These are phyloP conservation scores for Tolypocladium endophyticum DNA, from an alignment of 2,329 filamentous ascomycete species.

Conservation along the genomic window DNA sequence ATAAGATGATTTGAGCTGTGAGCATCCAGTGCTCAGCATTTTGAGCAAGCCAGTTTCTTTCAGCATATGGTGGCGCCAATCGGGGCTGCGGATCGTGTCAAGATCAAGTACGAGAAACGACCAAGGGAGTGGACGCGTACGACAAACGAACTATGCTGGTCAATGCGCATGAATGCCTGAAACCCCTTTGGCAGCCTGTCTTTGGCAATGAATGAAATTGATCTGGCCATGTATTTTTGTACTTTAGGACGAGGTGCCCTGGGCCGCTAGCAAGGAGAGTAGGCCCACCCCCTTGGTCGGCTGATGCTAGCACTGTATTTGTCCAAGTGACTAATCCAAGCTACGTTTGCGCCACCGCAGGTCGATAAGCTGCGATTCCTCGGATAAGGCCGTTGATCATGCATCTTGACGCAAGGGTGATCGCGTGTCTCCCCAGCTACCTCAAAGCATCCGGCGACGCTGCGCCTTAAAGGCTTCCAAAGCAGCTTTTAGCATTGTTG, in stretches of 20 bases:
- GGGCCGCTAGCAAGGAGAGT: neutral
- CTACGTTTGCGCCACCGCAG: neutral
- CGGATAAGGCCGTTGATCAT: neutral
- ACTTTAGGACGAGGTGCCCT: neutral
- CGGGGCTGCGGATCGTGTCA: neutral
- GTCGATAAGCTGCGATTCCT: neutral
- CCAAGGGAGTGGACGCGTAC: too few species aligned
- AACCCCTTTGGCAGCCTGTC: neutral
- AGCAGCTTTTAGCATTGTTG: neutral
- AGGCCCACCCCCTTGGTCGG: neutral
- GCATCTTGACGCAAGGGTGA: conserved; percentile 9
- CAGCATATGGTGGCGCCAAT: neutral
- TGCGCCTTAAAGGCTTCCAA: neutral
- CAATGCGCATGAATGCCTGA: neutral
- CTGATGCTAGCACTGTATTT: neutral
- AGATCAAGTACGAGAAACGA: too few species aligned
- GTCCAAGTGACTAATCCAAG: conserved; percentile 2
- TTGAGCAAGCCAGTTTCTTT: neutral
- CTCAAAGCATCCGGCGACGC: neutral
- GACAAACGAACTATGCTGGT: neutral
- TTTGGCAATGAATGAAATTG: neutral
- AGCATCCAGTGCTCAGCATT: neutral
- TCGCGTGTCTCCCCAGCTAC: neutral
- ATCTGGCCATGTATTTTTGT: neutral
- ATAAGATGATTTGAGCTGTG: conserved; percentile 14